Evolutionary conservation across 2,329 filamentous ascomycete species (phyloP), one percentile per base, ranked within the genome.

Genomic region (Epicoccum nigrum): DNA sequence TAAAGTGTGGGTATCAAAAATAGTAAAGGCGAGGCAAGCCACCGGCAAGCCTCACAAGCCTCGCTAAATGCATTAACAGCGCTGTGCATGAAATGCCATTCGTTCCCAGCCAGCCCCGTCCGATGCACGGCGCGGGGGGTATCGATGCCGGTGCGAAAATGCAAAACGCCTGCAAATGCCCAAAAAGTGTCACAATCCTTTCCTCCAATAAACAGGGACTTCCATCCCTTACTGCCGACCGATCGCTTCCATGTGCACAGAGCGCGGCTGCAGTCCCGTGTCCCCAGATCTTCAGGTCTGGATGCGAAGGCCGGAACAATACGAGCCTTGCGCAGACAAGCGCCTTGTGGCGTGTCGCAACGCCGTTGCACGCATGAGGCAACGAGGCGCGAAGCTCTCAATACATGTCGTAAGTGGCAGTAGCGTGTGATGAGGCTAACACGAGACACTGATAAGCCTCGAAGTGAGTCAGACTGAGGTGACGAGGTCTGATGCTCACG

Each of bases 1-100:
- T 59, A 54, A 54, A 61, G 48, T 48, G 13, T 46, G 53, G 68
- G 67, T 70, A 70, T 71, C 67, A 64, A 58, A 63, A 58, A 56
- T 52, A 58, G 64, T 57, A 65, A 65, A 65, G 51, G 64, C 49
- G 59, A 59, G 60, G 51, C 55, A 60, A 64, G 65, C 64, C 64
- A 67, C 60, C 35, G 50, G 46, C 49, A 55, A 50, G 51, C 58
- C 62, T 59, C 50, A 49, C 44, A 55, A 59, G 59, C 57, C 54
- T 59, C 54, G 55, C 60, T 59, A 58, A 52, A 60, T 62, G 51
- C 50, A 52, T 59, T 62, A 49, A 52, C 50, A 54, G 47, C 51
- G 53, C 58, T 58, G 58, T 61, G 56, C 59, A 63, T 59, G 42
- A 56, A 55, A 51, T 56, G 53, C 51, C 45, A 54, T 48, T 57